Evolutionary conservation across 768 basidiomycete genomes (phyloP), one percentile per base, ranked within the genome.

Genomic region (Suillus variegatus): DNA sequence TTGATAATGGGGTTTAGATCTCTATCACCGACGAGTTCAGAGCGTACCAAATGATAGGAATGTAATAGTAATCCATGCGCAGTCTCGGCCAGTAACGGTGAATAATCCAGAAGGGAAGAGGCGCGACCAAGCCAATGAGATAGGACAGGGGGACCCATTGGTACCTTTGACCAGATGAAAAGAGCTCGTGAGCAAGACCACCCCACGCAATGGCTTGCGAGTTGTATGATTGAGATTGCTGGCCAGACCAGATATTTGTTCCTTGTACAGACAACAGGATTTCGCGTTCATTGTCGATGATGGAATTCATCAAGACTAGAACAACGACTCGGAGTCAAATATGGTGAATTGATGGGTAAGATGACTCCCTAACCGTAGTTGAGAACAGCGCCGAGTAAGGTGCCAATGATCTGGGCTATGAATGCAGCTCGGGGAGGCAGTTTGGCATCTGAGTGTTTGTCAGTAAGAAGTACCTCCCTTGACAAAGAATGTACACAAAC

Each of bases 351-450:
- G 20, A 35, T 35, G 1, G 0, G 54, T 6, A 55, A 20, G 20
- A 55, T 6, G 10, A 3, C 18, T 20, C 10, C 6, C 78, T 56
- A 55, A 82, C 84, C 66, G 61, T 81, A 85, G 71, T 82, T 84
- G 57, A 84, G 70, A 61, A 84, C 68, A 46, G 81, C 76, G 9
- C 84, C 88, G 43, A 89, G 75, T 52, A 90, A 74, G 9, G 86
- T 84, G 1, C 89, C 88, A 56, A 82, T 62, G 40, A 79, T 81
- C 70, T 89, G 88, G 7, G 86, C 85, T 22, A 82, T 79, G 74
- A 90, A 89, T 3, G 88, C 85, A 41, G 83, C 83, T 12, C 87
- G 85, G 54, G 88, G 88, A 44, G 88, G 86, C 49, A 90, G 81
- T 76, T 89, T 89, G 28, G 82, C 66, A 61, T 77, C 75, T 76